Evolutionary conservation across 495 filamentous ascomycete genomes (phyloP).

Genomic region (Penicillium longicatenatum): DNA sequence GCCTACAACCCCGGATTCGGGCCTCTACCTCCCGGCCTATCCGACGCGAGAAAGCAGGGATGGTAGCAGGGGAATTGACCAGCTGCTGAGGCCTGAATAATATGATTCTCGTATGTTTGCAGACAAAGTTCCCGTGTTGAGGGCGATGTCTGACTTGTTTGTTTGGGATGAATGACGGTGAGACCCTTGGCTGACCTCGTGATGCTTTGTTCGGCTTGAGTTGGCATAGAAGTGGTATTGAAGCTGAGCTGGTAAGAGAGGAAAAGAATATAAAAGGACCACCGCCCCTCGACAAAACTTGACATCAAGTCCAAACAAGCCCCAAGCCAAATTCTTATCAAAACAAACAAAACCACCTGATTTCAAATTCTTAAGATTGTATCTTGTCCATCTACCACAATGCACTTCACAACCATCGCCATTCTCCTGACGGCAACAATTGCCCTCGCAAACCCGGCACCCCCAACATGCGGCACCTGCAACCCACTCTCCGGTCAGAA

Average conservation of each 20-base stretch:
- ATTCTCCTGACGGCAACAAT: constrained; percentile 27
- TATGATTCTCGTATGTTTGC: background rate
- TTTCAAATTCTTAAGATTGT: background rate
- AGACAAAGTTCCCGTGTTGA: background rate
- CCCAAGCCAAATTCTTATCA: background rate
- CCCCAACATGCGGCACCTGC: constrained; percentile 40
- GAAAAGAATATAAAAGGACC: background rate
- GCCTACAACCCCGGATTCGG: constrained; percentile 13
- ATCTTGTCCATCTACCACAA: constrained; percentile 3
- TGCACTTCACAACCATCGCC: constrained; percentile 31
- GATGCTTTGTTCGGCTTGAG: background rate
- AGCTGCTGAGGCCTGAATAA: background rate
- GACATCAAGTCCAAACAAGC: background rate
- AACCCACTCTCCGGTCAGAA: constrained; percentile 47
- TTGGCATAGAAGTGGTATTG: background rate
- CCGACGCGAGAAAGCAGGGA: background rate
- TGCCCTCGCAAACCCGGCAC: constrained; percentile 25
- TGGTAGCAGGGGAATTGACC: background rate
- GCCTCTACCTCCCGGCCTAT: constrained; percentile 18
- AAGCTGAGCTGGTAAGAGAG: background rate
- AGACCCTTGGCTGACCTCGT: background rate
- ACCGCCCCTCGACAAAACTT: background rate
- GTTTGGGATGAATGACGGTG: background rate
- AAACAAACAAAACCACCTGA: background rate
- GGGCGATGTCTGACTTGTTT: background rate